Base-by-base conservation (phyloP, 2,329 filamentous ascomycete genomes). In the Thielaviopsis ethacetica region DNA sequence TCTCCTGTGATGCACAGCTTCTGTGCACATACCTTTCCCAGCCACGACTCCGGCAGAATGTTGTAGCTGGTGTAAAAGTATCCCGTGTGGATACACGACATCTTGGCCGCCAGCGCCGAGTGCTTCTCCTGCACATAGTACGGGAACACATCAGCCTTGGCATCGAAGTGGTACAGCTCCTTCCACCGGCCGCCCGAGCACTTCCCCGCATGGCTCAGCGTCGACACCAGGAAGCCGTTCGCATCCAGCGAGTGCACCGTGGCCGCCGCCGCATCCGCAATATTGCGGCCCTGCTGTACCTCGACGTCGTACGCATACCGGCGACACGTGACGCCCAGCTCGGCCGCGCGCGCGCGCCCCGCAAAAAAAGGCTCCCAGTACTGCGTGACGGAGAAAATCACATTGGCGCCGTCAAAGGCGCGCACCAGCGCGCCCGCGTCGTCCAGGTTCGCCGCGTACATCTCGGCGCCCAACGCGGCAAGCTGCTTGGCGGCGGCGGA, bases 371-470 rank as follows among this genome's bases (percentile, higher is more conserved):
- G 70, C 58, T 77, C 73, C 74, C 75, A 81, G 67, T 77, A 81
- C 62, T 81, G 73, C 0, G 78, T 82, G 55, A 79, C 74, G 61
- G 71, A 71, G 67, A 81, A 82, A 61, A 82, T 78, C 59, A 73
- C 65, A 60, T 75, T 72, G 19, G 76, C 76, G 7, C 72, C 74
- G 2, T 41, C 53, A 59, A 78, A 77, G 0, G 72, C 74, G 0
- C 63, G 50, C 53, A 69, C 65, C 38, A 79, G 69, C 13, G 69
- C 69, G 1, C 63, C 62, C 2, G 68, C 64, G 53, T 76, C 71
- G 58, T 74, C 70, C 34, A 77, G 65, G 38, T 79, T 71, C 5
- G 72, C 75, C 53, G 65, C 57, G 54, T 76, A 70, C 21, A 76
- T 64, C 62, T 79, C 74, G 22, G 67, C 71, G 5, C 76, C 76